phyloP scores from a whole-genome alignment of 2,329 filamentous ascomycete genomes.

The Juglanconis sp. region DNA sequence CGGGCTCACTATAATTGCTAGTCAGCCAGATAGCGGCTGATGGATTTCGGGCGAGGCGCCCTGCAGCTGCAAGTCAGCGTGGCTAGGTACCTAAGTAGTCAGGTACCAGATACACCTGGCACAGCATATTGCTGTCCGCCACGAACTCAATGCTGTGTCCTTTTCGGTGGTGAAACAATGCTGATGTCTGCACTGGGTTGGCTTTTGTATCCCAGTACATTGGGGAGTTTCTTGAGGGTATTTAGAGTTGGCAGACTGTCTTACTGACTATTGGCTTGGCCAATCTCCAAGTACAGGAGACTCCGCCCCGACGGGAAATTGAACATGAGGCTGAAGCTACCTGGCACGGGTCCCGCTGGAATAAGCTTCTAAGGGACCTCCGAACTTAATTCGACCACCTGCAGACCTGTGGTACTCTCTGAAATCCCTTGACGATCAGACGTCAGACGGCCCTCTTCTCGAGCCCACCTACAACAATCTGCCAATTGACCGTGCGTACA shows the following conservation, averaged over 20 bases:
- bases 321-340: not conserved
- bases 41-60: not conserved
- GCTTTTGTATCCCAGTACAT: no score
- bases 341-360: not conserved
- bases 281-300: not conserved
- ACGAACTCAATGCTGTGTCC: not conserved
- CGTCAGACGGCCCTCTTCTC: no score
- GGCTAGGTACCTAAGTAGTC: no score
- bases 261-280: not conserved
- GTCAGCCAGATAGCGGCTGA: not conserved
- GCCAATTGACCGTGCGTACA: no score
- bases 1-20: no score
- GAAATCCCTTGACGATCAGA: not conserved
- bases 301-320: not conserved
- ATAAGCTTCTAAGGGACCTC: not conserved
- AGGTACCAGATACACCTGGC: not conserved
- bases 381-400: not conserved
- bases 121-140: not conserved
- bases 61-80: not conserved
- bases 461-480: no score
- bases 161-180: not conserved
- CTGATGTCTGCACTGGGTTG: no score
- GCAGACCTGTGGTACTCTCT: not conserved
- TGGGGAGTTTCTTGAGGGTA: no score
- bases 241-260: no score